A percentile compares a stretch with the other conserved stretches of the same genome.
phyloP scores from a whole-genome alignment of 441 rosid genomes.

The Populus tomentosa region DNA sequence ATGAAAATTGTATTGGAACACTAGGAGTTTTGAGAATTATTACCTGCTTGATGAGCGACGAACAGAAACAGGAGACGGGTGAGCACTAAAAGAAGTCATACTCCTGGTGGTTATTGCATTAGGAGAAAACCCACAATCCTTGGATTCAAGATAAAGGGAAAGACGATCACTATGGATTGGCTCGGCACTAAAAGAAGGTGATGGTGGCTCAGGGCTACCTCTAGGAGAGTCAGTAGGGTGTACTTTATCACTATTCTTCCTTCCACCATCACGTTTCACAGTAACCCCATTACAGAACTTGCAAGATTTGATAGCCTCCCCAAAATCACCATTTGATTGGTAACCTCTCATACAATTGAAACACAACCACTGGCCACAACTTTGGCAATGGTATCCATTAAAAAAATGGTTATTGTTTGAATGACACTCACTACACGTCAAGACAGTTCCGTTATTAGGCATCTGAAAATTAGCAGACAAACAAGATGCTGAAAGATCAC shows the following conservation, averaged over 20 bases:
- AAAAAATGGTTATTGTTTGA: constrained; percentile 24
- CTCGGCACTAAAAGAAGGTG: constrained; percentile 38
- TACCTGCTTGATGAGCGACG: constrained; percentile 70
- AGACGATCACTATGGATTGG: constrained; percentile 36
- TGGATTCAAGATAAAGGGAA: constrained; percentile 44
- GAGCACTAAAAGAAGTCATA: constrained; percentile 40
- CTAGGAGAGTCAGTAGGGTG: constrained; percentile 60
- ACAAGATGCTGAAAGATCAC: constrained; percentile 40
- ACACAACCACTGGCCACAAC: constrained; percentile 61
- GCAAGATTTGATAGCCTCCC: constrained; percentile 38
- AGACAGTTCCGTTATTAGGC: constrained; percentile 32
- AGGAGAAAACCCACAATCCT: constrained; percentile 45
- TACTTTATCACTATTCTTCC: constrained; percentile 61
- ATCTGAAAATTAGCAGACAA: constrained; percentile 37
- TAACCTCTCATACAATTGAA: constrained; percentile 33
- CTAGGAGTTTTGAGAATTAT: background rate
- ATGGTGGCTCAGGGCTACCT: constrained; percentile 58
- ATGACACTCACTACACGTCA: constrained; percentile 52
- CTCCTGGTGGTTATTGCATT: constrained; percentile 30
- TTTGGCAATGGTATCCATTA: constrained; percentile 47
- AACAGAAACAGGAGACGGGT: constrained; percentile 40
- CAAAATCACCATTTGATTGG: constrained; percentile 22
- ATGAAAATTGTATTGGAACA: background rate
- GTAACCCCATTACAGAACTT: constrained; percentile 49
- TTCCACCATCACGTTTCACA: constrained; percentile 31